phyloP scores from a whole-genome alignment of 208 protist species.

The Tritrichomonas musculus region DNA sequence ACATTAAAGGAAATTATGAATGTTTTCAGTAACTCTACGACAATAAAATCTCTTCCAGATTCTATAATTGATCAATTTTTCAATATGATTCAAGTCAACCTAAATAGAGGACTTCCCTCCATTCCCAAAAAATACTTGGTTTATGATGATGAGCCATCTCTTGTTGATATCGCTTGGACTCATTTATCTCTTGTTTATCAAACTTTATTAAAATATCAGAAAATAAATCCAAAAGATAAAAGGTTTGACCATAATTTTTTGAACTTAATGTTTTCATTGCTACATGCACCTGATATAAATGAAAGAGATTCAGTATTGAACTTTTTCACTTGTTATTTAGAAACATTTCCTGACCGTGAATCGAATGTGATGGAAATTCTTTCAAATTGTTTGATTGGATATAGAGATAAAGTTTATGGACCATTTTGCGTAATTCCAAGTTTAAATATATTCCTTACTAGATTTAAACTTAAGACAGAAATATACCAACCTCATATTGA shows the following conservation, averaged over 20 bases:
- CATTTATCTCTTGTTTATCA: not conserved
- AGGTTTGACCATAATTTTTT: not conserved
- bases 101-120: not conserved
- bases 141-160: not conserved
- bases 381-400: not conserved
- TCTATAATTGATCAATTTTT: not conserved
- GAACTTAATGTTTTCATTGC: not conserved
- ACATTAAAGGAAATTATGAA: not conserved
- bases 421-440: slow-evolving; percentile 15
- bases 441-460: not conserved
- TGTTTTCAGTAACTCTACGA: not conserved
- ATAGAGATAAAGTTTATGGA: not conserved
- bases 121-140: not conserved
- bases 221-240: not conserved
- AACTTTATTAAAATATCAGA: not conserved
- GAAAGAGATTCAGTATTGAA: not conserved
- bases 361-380: not conserved
- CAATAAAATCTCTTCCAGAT: not conserved
- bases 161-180: not conserved
- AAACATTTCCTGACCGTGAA: not conserved
- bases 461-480: not conserved
- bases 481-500: too few species aligned
- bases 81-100: not conserved
- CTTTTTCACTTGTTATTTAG: not conserved
- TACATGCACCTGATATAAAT: not conserved